Evolutionary conservation across 2,329 filamentous ascomycete genomes (phyloP), one percentile per base, ranked within the genome.

Genomic region (Tympanopsis confertula): DNA sequence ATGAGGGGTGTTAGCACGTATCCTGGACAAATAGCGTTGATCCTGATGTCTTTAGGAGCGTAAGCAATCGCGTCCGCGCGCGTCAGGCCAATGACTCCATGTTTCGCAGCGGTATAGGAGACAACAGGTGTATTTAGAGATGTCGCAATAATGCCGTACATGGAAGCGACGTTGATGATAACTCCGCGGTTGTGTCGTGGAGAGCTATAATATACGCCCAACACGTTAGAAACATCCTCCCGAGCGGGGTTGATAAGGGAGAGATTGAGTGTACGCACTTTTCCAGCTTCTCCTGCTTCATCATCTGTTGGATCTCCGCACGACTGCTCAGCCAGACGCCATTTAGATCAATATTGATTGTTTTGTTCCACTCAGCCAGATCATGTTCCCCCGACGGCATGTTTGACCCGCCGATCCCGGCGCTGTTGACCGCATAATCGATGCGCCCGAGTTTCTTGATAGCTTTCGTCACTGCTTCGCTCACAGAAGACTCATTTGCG

Each of bases 21-120:
- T 38, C 65, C 69, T 0, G 72, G 73, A 39, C 73, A 75, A n/a
- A 78, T 66, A 3, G 70, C 71, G 46, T 78, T 78, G 50, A 78
- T 69, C 36, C 71, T 65, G 40, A 78, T 73, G 3, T 63, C 64
- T 36, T 59, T 47, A 3, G 57, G 47, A 1, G 65, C 67, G 52
- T 76, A 77, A 1, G 61, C 58, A 36, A 65, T 62, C 2, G 66
- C 72, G 43, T 77, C 71, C 2, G 62, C 63, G 47, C 61, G 66
- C 5, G 69, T 74, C 35, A 78, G 54, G 0, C 69, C 69, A 36
- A 73, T 46, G 4, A 72, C 62, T 20, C 49, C 56, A 47, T 74
- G 69, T 51, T 75, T 76, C 35, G 65, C 59, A 0, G 68, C 57
- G 3, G 61, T 48, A 46, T 75, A 76, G 14, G 68, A 62, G 2